Conservation (phyloP, 139 green algal genomes). For the Edaphochlamys debaryana region DNA sequence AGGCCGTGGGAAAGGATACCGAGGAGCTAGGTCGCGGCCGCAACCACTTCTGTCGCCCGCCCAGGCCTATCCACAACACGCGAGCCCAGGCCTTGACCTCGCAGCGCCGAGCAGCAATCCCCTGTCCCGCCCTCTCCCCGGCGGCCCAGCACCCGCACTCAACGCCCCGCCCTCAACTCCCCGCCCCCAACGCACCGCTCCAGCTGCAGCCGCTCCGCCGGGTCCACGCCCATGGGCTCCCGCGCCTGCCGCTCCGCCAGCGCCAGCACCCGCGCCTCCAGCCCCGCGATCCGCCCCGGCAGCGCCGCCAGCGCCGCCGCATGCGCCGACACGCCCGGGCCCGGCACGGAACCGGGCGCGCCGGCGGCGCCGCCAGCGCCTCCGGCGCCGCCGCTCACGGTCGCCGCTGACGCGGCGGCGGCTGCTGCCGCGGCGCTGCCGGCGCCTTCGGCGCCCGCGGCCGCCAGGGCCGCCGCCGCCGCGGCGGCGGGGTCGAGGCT, state of each 20-base stretch:
- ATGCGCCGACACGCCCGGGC: slow-evolving; percentile 30
- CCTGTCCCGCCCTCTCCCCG: too few relatives aligned
- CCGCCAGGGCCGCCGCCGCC: not conserved
- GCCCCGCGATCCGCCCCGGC: not conserved
- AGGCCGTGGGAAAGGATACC: not conserved
- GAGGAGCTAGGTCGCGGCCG: not conserved
- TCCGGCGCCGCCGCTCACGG: not conserved
- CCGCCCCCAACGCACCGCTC: slow-evolving; percentile 45
- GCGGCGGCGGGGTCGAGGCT: not conserved
- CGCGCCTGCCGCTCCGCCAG: slow-evolving; percentile 35
- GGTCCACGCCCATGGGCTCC: slow-evolving; percentile 44
- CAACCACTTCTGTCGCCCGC: not conserved
- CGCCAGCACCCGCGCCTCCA: slow-evolving; percentile 36
- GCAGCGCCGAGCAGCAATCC: too few relatives aligned
- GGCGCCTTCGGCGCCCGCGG: not conserved
- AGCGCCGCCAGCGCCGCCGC: slow-evolving; percentile 38
- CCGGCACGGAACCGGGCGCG: not conserved
- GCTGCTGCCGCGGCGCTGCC: not conserved
- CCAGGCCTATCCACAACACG: too few relatives aligned
- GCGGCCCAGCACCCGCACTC: not conserved
- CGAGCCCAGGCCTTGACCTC: too few relatives aligned
- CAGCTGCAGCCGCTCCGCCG: slow-evolving; percentile 52
- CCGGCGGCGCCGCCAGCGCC: not conserved
- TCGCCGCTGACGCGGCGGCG: not conserved
- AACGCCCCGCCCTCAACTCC: not conserved